A percentile compares a stretch with the other conserved stretches of the same genome.
phyloP scores from a whole-genome alignment of 2,329 filamentous ascomycete genomes.

The Herpomyces periplanetae region DNA sequence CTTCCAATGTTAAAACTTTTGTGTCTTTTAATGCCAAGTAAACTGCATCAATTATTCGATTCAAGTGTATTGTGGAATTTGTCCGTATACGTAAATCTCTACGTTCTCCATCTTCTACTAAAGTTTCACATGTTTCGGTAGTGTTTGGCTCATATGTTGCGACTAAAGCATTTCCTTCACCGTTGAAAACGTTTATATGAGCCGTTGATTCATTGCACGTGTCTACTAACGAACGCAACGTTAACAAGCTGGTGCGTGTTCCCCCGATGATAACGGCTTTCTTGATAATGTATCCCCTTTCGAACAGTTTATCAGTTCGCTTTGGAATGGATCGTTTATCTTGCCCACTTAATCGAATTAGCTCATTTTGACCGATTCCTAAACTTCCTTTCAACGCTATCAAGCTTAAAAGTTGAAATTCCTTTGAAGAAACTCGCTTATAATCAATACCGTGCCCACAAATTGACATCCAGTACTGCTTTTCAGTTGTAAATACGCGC shows the following conservation, averaged over 20 bases:
- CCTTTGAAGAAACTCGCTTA: constrained; percentile 12
- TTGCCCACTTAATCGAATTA: constrained; percentile 15
- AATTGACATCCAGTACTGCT: constrained; percentile 18
- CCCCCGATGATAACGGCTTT: constrained; percentile 12
- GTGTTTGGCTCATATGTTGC: too few relatives aligned
- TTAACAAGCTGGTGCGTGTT: too few relatives aligned
- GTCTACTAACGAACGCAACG: too few relatives aligned
- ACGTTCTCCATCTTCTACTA: too few relatives aligned
- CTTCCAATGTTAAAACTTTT: constrained; percentile 13
- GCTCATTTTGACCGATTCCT: constrained; percentile 17
- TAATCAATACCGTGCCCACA: constrained; percentile 18
- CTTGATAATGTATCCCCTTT: constrained; percentile 21
- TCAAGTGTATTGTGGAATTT: too few relatives aligned
- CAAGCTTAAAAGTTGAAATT: constrained; percentile 17
- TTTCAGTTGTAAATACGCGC: constrained; percentile 13
- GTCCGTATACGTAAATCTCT: too few relatives aligned
- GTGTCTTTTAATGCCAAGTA: constrained; percentile 12
- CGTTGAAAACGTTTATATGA: too few relatives aligned
- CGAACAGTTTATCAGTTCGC: constrained; percentile 15
- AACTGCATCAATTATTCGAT: too few relatives aligned
- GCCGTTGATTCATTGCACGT: too few relatives aligned
- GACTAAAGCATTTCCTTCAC: too few relatives aligned
- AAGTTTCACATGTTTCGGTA: too few relatives aligned
- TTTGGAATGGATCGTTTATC: constrained; percentile 22
- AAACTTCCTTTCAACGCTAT: constrained; percentile 14